These are phyloP conservation scores for Linderniella brevidens DNA, from an alignment of 257 asterid genomes.

Conservation along the genomic window DNA sequence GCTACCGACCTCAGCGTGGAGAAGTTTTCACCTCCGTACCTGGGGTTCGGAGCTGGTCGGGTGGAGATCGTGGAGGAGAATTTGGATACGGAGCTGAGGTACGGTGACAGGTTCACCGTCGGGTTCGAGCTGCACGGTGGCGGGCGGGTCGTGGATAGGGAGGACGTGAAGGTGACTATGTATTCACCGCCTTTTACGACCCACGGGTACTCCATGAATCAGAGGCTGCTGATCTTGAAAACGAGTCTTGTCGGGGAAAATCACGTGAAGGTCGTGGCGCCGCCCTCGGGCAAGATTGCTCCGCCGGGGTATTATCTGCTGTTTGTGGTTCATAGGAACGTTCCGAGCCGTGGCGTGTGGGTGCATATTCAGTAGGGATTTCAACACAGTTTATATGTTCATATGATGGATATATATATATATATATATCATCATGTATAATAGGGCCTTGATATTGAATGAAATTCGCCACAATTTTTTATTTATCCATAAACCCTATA, in stretches of 20 bases:
- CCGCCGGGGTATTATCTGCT: conserved; percentile 75
- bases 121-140: conserved; percentile 7
- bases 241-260: conserved; percentile 9
- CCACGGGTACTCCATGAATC: conserved; percentile 75
- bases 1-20: conserved; percentile 66
- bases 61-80: conserved; percentile 14
- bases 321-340: conserved; percentile 56
- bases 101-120: conserved; percentile 28
- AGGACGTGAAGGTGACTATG: conserved; percentile 42
- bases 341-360: conserved; percentile 80
- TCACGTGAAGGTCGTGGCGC: conserved; percentile 37
- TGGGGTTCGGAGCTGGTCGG: conserved; percentile 25
- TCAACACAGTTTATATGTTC: background rate
- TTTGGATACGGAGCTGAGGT: conserved; percentile 18
- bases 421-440: too few species aligned
- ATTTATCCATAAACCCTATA: too few species aligned
- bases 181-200: conserved; percentile 89
- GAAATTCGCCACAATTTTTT: too few species aligned
- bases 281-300: conserved; percentile 51
- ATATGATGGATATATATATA: too few species aligned
- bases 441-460: too few species aligned
- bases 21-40: conserved; percentile 71
- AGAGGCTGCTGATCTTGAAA: conserved; percentile 56
- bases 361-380: conserved; percentile 23
- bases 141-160: background rate